A percentile compares a stretch with the other conserved stretches of the same genome.
phyloP scores from a whole-genome alignment of 2,329 filamentous ascomycete species.

The Colletotrichum navitas region DNA sequence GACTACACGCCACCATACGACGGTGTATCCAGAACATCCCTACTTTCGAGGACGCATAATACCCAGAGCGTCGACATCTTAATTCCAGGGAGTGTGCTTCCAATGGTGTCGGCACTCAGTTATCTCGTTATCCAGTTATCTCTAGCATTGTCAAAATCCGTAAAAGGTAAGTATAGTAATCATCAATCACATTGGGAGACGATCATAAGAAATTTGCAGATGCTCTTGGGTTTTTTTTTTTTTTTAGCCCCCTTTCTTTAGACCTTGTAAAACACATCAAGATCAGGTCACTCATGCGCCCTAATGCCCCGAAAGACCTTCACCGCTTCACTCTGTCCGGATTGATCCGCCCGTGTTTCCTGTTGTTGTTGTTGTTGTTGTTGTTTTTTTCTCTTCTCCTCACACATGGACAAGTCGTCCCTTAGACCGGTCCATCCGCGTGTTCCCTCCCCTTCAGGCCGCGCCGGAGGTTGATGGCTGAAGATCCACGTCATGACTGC shows the following conservation, averaged over 20 bases:
- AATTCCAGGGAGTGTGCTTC: no score
- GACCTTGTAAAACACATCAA: neutral
- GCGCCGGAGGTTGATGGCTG: neutral
- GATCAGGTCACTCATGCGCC: neutral
- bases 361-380: neutral
- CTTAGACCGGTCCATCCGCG: neutral
- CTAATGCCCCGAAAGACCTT: no score
- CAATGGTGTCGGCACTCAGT: neutral
- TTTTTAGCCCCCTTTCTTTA: neutral
- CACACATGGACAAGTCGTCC: neutral
- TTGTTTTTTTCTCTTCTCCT: slow-evolving; percentile 1
- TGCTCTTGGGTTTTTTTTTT: neutral
- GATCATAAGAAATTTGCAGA: neutral
- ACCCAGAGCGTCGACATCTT: neutral
- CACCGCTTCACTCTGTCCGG: neutral
- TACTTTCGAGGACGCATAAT: neutral
- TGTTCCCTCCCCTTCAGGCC: neutral
- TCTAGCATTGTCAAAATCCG: neutral
- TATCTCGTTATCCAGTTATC: neutral
- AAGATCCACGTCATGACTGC: neutral
- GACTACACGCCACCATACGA: neutral
- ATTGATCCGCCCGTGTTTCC: neutral
- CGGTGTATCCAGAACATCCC: no score
- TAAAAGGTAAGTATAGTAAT: neutral
- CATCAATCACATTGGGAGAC: neutral